A percentile compares a stretch with the other conserved stretches of the same genome.
phyloP scores from a whole-genome alignment of 139 green algal species.

The Yamagishiella unicocca region DNA sequence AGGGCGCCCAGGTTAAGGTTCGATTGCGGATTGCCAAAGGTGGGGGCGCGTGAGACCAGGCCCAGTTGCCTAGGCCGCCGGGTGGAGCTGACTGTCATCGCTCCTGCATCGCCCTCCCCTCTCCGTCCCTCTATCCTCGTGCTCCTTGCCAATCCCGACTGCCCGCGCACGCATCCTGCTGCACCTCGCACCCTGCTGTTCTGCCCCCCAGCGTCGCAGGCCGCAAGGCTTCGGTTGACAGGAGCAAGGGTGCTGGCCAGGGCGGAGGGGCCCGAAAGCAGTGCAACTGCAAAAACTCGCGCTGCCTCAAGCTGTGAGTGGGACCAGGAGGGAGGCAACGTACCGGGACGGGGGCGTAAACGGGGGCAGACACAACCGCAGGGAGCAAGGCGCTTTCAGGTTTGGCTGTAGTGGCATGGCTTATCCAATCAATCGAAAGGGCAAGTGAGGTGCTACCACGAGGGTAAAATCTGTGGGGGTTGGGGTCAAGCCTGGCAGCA shows the following conservation, averaged over 20 bases:
- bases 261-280: constrained; percentile 59
- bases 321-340: not conserved
- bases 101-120: not conserved
- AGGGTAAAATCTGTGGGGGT: too few relatives aligned
- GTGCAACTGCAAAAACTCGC: constrained; percentile 96
- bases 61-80: too few relatives aligned
- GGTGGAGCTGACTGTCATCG: not conserved
- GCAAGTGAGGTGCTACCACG: too few relatives aligned
- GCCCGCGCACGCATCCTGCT: not conserved
- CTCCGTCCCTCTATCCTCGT: not conserved
- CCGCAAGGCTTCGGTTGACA: not conserved
- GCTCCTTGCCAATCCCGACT: not conserved
- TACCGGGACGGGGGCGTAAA: not conserved
- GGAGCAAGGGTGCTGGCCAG: not conserved
- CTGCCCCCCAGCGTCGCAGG: too few relatives aligned
- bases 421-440: too few relatives aligned
- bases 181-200: not conserved
- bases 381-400: not conserved
- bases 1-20: too few relatives aligned
- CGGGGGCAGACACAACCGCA: too few relatives aligned
- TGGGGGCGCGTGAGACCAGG: too few relatives aligned
- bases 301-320: constrained; percentile 91
- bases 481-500: too few relatives aligned
- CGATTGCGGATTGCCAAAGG: too few relatives aligned
- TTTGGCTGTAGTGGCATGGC: not conserved